Evolutionary conservation across 179 eudicot genomes (phyloP), one percentile per base, ranked within the genome.

Genomic region (Beta macrorhiza): DNA sequence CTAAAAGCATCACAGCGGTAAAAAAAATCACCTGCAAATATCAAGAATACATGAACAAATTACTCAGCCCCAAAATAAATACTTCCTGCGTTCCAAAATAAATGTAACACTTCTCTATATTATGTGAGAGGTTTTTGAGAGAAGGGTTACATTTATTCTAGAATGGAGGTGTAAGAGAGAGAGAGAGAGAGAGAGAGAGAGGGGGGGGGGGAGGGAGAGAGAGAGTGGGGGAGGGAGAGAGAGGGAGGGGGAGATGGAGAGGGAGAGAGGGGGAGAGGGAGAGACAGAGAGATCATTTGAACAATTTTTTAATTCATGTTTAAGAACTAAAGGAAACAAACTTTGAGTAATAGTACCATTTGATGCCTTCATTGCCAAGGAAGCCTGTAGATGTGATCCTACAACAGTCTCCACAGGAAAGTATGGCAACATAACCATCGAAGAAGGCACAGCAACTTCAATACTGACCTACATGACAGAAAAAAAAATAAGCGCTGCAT

Each of bases 361-460:
- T 59, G 90, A 81, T 84, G 95, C 81, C 89, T 88, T 88, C 92
- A 95, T 83, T 78, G 98, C 87, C 65, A 93, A 93, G 79, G 95
- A 90, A 87, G 97, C 97, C 78, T 84, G 88, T 84, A 95, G 89
- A 82, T 89, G 81, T 63, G 98, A 93, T 61, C 94, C 97, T 65
- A 93, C 93, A 80, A 88, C 91, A 56, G 91, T 85, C 90, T 95
- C 98, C 57, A 91, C 93, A 25, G 97, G 95, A 83, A 91, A 93
- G 82, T 86, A 76, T 61, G 91, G 97, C 84, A 95, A 83, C 90
- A 95, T 89, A 76, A 84, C 87, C 92, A 95, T 83, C 74, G 89
- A 88, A 74, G 89, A 92, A 81, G 98, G 98, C 47, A 90, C 78
- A 75, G 91, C 88, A 79, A 95, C 98, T 85, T 93, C 95, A 87